Evolutionary conservation across 768 basidiomycete genomes (phyloP).

Genomic region (Favolaschia claudopus): DNA sequence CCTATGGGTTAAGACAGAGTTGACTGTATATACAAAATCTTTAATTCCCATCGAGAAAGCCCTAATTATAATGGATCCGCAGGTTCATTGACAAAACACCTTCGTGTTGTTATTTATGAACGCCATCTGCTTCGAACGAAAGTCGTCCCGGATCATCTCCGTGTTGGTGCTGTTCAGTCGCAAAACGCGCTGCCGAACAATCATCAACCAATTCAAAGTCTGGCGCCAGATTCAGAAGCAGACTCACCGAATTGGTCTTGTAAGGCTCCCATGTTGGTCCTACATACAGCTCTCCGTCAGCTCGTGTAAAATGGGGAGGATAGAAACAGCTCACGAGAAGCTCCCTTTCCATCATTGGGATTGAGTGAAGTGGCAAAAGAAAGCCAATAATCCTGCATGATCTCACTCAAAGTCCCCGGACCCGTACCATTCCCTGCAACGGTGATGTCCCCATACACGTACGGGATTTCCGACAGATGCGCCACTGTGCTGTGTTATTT

Average conservation of each 20-base stretch:
- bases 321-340: not conserved
- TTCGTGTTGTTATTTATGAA: not conserved
- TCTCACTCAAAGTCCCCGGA: constrained; percentile 7
- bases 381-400: constrained; percentile 25
- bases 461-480: constrained; percentile 16
- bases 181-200: not conserved
- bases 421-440: constrained; percentile 6
- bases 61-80: no score
- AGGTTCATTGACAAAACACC: constrained; percentile 13
- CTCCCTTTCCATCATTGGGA: constrained; percentile 20
- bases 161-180: constrained; percentile 13
- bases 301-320: not conserved
- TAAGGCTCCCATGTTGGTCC: constrained; percentile 1
- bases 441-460: constrained; percentile 20
- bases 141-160: constrained; percentile 13
- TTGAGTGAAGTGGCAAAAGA: constrained; percentile 14
- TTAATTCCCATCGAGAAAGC: no score
- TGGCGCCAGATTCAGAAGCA: no score
- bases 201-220: not conserved
- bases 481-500: constrained; percentile 2
- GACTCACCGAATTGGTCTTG: not conserved
- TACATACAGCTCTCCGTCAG: not conserved
- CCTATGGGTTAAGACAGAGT: no score
- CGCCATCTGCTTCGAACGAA: not conserved
- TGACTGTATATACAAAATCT: no score